Base-by-base conservation (phyloP, 208 protist species). In the Angomonas deanei region DNA sequence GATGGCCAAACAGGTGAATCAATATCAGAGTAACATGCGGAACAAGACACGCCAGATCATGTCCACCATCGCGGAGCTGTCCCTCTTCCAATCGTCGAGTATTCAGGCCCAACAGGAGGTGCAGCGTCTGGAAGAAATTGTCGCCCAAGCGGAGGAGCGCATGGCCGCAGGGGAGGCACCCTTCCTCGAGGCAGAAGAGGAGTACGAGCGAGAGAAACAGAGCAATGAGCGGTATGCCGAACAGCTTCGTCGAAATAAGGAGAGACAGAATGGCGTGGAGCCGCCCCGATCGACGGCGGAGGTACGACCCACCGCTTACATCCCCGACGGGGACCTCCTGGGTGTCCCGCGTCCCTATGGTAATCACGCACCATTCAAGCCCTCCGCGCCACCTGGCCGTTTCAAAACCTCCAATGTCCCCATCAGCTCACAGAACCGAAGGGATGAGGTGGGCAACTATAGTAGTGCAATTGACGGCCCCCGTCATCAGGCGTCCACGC, bases 1-100 rank as follows among this genome's bases (percentile, higher is more conserved):
- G 11, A 76, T 98, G 23, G 88, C 96, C 5, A 92, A 92, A 72
- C 90, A 97, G 66, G 80, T 98, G 27, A 98, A 98, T 68, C 67
- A 87, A 47, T 91, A 94, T 70, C 97, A 98, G 65, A 78, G 64
- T 52, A 74, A 66, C 57, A 96, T 98, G 61, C 83, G 91, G 38
- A 60, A 68, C 49, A 90, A 88, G 57, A 97, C 91, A 27, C 74
- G 86, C 0, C 87, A 95, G 64, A 97, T 98, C 89, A 98, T 97
- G 96, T 91, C 97, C 17, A 97, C 90, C 38, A 86, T 98, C 28
- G 92, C 93, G 17, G 96, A 98, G 78, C 88, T 98, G n/a, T 97
- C 95, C 17, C 91, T 98, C 64, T 94, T 96, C 55, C 88, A 96
- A 72, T 86, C 93, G 2, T 92, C 87, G 11, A 86, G 83, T 56